Percentiles rank a stretch among this genome's conserved stretches.
phyloP scores from a whole-genome alignment of 129 eudicot genomes.

The Artemisia annua region DNA sequence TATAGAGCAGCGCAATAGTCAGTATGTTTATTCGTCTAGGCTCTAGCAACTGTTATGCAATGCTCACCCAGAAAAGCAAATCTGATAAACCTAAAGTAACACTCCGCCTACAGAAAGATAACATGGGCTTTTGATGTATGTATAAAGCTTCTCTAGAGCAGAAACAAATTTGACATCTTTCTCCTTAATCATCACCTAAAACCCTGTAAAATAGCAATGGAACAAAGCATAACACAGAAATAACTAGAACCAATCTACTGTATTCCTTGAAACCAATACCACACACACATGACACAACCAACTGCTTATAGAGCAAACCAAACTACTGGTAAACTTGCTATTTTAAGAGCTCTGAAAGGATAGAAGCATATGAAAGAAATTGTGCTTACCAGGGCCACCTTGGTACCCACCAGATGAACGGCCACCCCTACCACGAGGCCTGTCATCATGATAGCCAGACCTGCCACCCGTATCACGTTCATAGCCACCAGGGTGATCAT shows the following conservation, averaged over 20 bases:
- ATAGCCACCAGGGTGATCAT: constrained; percentile 81
- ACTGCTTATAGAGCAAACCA: not conserved
- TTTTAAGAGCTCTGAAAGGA: no score
- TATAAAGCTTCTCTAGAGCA: not conserved
- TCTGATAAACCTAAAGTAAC: not conserved
- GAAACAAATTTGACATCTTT: constrained; percentile 6
- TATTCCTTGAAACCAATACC: not conserved
- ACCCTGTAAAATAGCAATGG: not conserved
- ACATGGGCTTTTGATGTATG: not conserved
- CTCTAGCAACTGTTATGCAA: not conserved
- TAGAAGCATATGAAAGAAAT: not conserved
- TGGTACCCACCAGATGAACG: constrained; percentile 83
- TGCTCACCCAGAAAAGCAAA: not conserved
- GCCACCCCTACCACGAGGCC: constrained; percentile 88
- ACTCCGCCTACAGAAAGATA: not conserved
- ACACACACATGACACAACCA: constrained; percentile 2
- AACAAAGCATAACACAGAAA: not conserved
- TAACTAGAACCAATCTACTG: constrained; percentile 3
- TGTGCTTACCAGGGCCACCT: constrained; percentile 68
- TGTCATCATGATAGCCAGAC: constrained; percentile 82
- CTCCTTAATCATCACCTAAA: constrained; percentile 13
- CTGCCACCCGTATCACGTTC: constrained; percentile 86
- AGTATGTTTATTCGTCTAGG: not conserved
- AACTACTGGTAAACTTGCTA: no score
- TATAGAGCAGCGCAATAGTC: not conserved